Conservation (phyloP, 352 stramenopile genomes). For the Phytopythium montanum region DNA sequence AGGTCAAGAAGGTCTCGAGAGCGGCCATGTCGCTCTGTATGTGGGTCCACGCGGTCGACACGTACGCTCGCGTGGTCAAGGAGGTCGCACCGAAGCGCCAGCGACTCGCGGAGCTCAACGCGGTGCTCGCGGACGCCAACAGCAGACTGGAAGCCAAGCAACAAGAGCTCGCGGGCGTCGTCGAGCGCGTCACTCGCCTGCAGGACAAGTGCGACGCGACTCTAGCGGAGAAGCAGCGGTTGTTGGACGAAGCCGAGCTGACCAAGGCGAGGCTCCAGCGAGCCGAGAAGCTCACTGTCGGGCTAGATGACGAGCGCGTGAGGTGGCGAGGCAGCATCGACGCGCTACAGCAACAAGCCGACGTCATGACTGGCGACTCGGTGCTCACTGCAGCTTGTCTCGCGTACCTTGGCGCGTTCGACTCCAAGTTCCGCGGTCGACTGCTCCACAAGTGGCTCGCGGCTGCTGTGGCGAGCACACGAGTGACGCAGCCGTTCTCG, state of each 20-base stretch:
- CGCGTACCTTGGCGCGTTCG: conserved; percentile 67
- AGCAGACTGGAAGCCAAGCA: conserved; percentile 64
- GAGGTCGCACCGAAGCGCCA: conserved; percentile 78
- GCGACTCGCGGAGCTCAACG: conserved; percentile 67
- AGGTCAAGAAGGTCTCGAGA: conserved; percentile 79
- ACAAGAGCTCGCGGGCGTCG: conserved; percentile 51
- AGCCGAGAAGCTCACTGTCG: conserved; percentile 58
- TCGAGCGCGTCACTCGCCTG: conserved; percentile 44
- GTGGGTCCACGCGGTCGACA: conserved; percentile 85
- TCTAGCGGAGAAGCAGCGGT: conserved; percentile 58
- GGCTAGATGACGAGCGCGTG: conserved; percentile 65
- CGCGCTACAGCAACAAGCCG: conserved; percentile 36
- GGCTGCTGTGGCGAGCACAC: conserved; percentile 6
- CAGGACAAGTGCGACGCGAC: conserved; percentile 64
- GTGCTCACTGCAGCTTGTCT: conserved; percentile 63
- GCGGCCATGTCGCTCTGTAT: conserved; percentile 86
- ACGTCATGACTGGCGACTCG: conserved; percentile 48
- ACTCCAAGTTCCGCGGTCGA: conserved; percentile 29
- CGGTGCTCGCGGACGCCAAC: conserved; percentile 68
- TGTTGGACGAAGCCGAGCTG: conserved; percentile 60
- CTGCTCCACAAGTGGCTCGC: conserved; percentile 34
- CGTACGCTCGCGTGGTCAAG: conserved; percentile 70
- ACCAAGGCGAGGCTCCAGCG: conserved; percentile 50
- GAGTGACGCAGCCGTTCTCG: conserved; percentile 41
- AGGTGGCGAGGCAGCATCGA: conserved; percentile 70